Evolutionary conservation across 192 early-diverging fungal species (phyloP).

Genomic region (Backusella tuberculispora): DNA sequence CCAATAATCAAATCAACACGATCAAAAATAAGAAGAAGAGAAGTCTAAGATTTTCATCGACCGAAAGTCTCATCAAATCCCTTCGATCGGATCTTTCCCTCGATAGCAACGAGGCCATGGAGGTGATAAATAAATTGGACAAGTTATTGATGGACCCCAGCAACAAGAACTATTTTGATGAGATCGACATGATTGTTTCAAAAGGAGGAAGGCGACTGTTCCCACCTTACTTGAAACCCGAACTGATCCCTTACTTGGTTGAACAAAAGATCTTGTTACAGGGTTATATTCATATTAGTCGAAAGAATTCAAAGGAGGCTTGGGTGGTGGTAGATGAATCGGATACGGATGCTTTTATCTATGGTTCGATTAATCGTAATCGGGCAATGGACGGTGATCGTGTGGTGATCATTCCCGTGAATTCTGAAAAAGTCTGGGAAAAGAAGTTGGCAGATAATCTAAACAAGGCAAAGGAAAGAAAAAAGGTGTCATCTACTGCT

Average conservation of each 20-base stretch:
- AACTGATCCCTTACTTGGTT: background rate
- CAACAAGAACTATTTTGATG: constrained; percentile 4
- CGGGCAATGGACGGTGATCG: constrained; percentile 82
- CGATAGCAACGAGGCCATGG: background rate
- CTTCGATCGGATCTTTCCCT: background rate
- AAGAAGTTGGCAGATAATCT: constrained; percentile 45
- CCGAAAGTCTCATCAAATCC: background rate
- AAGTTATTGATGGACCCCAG: background rate
- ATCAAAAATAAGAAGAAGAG: background rate
- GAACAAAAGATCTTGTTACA: background rate
- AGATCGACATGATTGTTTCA: background rate
- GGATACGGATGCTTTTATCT: constrained; percentile 74
- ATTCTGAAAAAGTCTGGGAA: constrained; percentile 56
- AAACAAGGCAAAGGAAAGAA: constrained; percentile 42
- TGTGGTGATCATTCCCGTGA: constrained; percentile 68
- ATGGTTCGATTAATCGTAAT: constrained; percentile 65
- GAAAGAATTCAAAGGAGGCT: constrained; percentile 68
- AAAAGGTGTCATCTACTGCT: constrained; percentile 42
- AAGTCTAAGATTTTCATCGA: background rate
- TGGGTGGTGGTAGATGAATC: constrained; percentile 76
- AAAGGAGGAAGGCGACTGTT: background rate
- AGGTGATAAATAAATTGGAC: background rate
- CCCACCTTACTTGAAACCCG: background rate
- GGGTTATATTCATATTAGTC: background rate
- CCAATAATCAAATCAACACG: too few species aligned